Base-by-base conservation (phyloP, 768 basidiomycete species). In the Russula olivacea region DNA sequence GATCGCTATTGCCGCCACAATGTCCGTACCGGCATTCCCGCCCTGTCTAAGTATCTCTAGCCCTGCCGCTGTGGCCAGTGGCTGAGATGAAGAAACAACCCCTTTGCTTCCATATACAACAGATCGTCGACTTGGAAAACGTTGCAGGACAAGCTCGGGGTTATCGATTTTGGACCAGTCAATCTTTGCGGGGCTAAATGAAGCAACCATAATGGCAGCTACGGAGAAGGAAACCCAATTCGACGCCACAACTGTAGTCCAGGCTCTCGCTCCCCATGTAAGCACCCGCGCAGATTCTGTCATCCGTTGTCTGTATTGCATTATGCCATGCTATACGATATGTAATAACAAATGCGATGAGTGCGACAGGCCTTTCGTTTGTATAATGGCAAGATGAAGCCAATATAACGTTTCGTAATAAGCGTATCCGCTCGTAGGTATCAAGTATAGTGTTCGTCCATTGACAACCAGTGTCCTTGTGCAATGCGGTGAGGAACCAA, bases 11-110 rank as follows among this genome's bases (percentile, higher is more conserved):
- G 45, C n/a, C 4, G 3, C 45, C 21, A 15, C 23, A 11, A 11
- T 55, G 50, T 6, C 64, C 78, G 52, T 71, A 91, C 92, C 95
- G 69, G 96, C 96, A 77, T 99, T 99, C 56, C 97, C 97, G 14
- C 97, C 97, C 73, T 87, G 89, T 58, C 87, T 80, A 28, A 99
- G 77, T 67, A 99, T 90, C 74, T 97, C 93, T 34, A 98, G 74
- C 0, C 96, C 97, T 19, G 92, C 95, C 71, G 91, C 88, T 17
- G 88, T 86, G 1, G 97, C 97, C 43, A 93, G 79, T 53, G 97
- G 93, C 71, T 99, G 97, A 28, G 91, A 89, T 32, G 88, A 88
- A 9, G 93, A 84, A 4, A 98, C 89, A 38, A 96, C 76, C 8
- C 95, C 74, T 61, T 75, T 75, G 14, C 78, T 79, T 6, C 80